Evolutionary conservation across 2,329 filamentous ascomycete species (phyloP).

Genomic region (Pestalotiopsis sp.): DNA sequence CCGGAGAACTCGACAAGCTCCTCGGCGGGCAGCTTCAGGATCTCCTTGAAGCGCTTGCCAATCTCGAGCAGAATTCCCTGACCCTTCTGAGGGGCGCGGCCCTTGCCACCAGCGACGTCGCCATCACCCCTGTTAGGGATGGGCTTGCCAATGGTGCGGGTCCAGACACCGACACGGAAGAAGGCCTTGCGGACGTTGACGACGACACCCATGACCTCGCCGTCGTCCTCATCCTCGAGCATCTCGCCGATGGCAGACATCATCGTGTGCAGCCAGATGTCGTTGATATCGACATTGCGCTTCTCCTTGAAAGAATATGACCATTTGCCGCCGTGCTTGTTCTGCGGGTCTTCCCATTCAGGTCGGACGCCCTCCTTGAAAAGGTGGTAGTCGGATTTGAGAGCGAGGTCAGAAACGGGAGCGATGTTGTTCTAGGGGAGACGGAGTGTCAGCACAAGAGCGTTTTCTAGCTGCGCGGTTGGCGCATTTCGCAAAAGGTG

Average conservation of each 20-base stretch:
- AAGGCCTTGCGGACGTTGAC: constrained; percentile 99
- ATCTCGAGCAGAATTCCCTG: constrained; percentile 83
- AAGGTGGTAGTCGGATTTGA: constrained; percentile 99
- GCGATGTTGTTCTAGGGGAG: constrained; percentile 92
- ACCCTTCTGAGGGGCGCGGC: constrained; percentile 78
- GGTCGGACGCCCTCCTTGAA: constrained; percentile 98
- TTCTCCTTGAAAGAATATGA: constrained; percentile 98
- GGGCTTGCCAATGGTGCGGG: constrained; percentile 86
- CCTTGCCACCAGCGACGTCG: constrained; percentile 75
- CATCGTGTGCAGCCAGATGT: constrained; percentile 96
- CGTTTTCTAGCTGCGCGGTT: too few relatives aligned
- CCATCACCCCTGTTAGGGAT: constrained; percentile 76
- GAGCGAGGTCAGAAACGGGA: constrained; percentile 88
- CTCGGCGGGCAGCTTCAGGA: constrained; percentile 74
- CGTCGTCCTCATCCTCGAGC: constrained; percentile 90
- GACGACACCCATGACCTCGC: constrained; percentile 98
- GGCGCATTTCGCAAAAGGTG: background rate
- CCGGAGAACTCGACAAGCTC: constrained; percentile 93
- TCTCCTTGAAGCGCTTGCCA: constrained; percentile 89
- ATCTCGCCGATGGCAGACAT: constrained; percentile 96
- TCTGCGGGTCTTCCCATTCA: constrained; percentile 98
- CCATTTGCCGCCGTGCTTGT: constrained; percentile 99
- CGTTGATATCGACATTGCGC: constrained; percentile 87
- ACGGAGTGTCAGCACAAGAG: background rate
- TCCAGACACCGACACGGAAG: constrained; percentile 98